Evolutionary conservation across 345 rosid genomes (phyloP), one percentile per base, ranked within the genome.

Genomic region (Salix purpurea): DNA sequence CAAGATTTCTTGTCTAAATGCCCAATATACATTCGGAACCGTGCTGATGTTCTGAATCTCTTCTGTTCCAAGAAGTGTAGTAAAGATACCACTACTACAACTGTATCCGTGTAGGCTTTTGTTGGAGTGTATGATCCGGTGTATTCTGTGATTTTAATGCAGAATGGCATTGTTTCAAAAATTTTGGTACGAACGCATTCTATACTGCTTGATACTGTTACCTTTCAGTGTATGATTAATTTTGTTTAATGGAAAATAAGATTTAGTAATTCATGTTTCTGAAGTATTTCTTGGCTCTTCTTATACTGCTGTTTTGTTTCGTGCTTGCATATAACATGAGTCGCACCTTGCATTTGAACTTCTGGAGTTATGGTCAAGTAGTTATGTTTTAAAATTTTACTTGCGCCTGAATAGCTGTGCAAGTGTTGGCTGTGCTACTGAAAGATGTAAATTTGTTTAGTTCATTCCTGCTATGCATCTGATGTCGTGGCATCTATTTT

Each of bases 11-110:
- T 96, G 79, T 84, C 91, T 37, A 78, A 85, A 69, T 92, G 94
- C 79, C 97, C 97, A 15, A 77, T 80, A 48, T 79, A 80, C 75
- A 76, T 94, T 79, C 95, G 97, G 34, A 87, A 87, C 85, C 83
- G 88, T 84, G 88, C 95, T 14, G 97, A 94, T 85, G 90, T 92
- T 78, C 81, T 92, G 83, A 85, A 89, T 86, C 92, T 96, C 82
- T 94, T 96, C 78, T 82, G 65, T 82, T 81, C 60, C 9, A 68
- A 46, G 46, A 72, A 78, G 60, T 40, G 37, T 50, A 48, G 37
- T 50, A 34, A 69, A 66, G 76, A 67, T 74, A 62, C 71, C 58
- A 66, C 79, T 69, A 73, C 87, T 42, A 39, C 83, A 73, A 48
- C 79, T 52, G 82, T 68, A 50, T 66, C 84, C 60, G 83, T 82